phyloP scores from a whole-genome alignment of 345 rosid genomes.

The Acer saccharum region DNA sequence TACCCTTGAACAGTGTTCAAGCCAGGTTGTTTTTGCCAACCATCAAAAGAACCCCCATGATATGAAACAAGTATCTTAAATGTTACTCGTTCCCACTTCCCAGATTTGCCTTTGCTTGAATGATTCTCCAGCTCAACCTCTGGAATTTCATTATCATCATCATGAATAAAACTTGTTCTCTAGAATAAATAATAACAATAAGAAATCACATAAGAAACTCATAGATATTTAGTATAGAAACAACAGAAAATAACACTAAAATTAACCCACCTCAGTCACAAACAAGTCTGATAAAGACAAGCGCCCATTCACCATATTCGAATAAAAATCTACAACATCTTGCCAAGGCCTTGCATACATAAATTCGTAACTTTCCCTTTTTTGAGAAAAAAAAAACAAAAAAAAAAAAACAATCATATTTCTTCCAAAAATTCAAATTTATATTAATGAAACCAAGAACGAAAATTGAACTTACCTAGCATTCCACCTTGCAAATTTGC shows the following conservation, averaged over 20 bases:
- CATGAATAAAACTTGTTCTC: constrained; percentile 38
- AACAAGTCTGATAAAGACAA: constrained; percentile 48
- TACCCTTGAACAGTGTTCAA: constrained; percentile 88
- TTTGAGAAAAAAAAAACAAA: background rate
- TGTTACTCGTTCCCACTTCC: constrained; percentile 82
- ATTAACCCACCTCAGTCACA: constrained; percentile 42
- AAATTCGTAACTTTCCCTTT: constrained; percentile 69
- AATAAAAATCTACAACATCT: constrained; percentile 61
- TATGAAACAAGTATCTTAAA: constrained; percentile 83
- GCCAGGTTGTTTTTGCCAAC: constrained; percentile 96
- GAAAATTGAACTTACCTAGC: constrained; percentile 46
- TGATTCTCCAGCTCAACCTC: constrained; percentile 34
- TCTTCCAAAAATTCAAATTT: too few relatives aligned
- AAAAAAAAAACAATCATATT: too few relatives aligned
- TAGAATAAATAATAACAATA: constrained; percentile 21
- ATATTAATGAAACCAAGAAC: too few relatives aligned
- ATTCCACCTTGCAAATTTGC: constrained; percentile 72
- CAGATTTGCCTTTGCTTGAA: constrained; percentile 41
- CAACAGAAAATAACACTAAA: background rate
- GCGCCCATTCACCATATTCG: constrained; percentile 51
- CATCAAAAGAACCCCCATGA: constrained; percentile 84
- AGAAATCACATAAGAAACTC: background rate
- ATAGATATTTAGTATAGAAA: background rate
- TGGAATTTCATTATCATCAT: constrained; percentile 32
- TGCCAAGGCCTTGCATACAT: constrained; percentile 82